Evolutionary conservation across 73 alveolate genomes (phyloP).

Genomic region (Tetrahymena elliotti): DNA sequence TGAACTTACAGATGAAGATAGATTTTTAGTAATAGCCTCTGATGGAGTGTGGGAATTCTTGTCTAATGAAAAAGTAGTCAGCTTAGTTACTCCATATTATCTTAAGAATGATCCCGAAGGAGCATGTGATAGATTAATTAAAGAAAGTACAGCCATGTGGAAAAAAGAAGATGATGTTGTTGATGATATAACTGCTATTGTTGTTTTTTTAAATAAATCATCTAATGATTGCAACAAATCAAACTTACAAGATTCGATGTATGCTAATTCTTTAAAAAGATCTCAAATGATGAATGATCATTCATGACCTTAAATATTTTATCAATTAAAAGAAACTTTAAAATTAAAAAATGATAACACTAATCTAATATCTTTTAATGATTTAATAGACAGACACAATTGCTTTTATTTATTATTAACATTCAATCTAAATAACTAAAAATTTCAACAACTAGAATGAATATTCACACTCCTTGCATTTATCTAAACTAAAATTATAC

Average conservation of each 20-base stretch:
- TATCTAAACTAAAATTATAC: no score
- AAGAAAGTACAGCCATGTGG: constrained; percentile 83
- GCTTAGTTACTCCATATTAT: constrained; percentile 18
- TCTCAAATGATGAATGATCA: neutral
- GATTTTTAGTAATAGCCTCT: constrained; percentile 80
- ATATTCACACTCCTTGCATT: no score
- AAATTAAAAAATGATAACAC: no score
- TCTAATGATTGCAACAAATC: neutral
- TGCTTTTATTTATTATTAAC: no score
- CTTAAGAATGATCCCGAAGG: constrained; percentile 65
- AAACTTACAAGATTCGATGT: neutral
- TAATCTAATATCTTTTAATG: no score
- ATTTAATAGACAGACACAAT: no score
- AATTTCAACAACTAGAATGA: no score
- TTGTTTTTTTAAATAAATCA: constrained; percentile 25
- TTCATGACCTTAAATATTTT: neutral
- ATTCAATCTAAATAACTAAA: no score
- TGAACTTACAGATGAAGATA: constrained; percentile 65
- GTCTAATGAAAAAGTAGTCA: constrained; percentile 25
- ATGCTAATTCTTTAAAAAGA: neutral
- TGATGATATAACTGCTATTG: constrained; percentile 93
- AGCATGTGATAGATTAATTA: constrained; percentile 79
- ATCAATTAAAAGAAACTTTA: no score
- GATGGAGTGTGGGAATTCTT: constrained; percentile 90
- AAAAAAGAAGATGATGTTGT: constrained; percentile 79